These are phyloP conservation scores for Chiua sp. DNA, from an alignment of 1,284 basidiomycete species.

Conservation along the genomic window DNA sequence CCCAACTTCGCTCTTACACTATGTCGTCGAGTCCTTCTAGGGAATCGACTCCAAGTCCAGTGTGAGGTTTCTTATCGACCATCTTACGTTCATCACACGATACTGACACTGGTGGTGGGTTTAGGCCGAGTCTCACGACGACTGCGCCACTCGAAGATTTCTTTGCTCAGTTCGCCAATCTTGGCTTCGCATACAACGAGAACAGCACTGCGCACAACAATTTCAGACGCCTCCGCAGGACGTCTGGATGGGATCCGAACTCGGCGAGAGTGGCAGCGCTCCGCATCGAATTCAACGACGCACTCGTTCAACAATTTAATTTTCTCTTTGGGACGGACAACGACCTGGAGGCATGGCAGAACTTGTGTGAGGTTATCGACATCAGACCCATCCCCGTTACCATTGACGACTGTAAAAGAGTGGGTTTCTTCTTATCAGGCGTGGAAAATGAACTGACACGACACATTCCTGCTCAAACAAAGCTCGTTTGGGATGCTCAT, in stretches of 20 bases:
- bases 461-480: not conserved
- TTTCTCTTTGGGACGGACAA: not conserved
- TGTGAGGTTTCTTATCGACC: no score
- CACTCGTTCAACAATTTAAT: constrained; percentile 2
- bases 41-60: no score
- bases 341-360: constrained; percentile 4
- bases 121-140: not conserved
- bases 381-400: not conserved
- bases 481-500: constrained; percentile 2
- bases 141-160: constrained; percentile 4
- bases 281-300: not conserved
- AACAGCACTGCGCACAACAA: not conserved
- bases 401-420: not conserved
- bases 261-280: not conserved
- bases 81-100: not conserved
- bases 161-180: constrained; percentile 1
- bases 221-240: not conserved
- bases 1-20: not conserved
- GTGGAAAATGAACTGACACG: not conserved
- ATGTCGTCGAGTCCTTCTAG: no score
- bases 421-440: not conserved
- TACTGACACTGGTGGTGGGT: not conserved
- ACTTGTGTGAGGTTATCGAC: not conserved
- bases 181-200: not conserved
- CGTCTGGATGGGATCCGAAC: not conserved